A percentile compares a stretch with the other conserved stretches of the same genome.
phyloP scores from a whole-genome alignment of 139 green algal genomes.

The Micromonas commoda region DNA sequence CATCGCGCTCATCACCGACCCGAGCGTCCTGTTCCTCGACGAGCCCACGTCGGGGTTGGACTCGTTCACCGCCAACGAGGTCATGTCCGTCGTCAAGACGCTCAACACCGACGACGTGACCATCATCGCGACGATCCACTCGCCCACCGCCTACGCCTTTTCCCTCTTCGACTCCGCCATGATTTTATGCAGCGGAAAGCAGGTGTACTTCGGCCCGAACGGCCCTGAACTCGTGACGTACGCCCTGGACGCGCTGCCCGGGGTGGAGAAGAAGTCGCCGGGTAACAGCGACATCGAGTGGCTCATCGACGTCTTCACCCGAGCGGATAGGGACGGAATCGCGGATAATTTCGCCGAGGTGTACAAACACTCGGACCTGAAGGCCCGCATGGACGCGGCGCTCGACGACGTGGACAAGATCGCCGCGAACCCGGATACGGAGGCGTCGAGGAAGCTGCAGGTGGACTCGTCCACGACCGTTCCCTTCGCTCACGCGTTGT shows the following conservation, averaged over 20 bases:
- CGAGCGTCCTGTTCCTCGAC: slow-evolving; percentile 60
- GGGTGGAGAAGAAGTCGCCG: neutral
- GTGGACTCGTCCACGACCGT: neutral
- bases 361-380: neutral
- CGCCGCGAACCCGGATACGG: too few species aligned
- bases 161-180: slow-evolving; percentile 21
- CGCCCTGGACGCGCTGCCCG: neutral
- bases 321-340: neutral
- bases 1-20: slow-evolving; percentile 52
- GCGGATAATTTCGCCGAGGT: neutral
- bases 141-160: slow-evolving; percentile 20
- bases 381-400: slow-evolving; percentile 7
- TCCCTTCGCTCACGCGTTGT: neutral
- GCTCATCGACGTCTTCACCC: slow-evolving; percentile 8
- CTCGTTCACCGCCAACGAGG: slow-evolving; percentile 52
- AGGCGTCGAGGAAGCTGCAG: neutral
- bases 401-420: slow-evolving; percentile 40
- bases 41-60: slow-evolving; percentile 64
- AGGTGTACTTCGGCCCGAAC: slow-evolving; percentile 1
- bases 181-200: neutral
- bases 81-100: slow-evolving; percentile 17
- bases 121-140: slow-evolving; percentile 30
- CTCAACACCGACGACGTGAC: neutral
- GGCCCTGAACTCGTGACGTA: neutral
- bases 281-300: slow-evolving; percentile 1